phyloP scores from a whole-genome alignment of 129 eudicot species.

The Dittrichia graveolens region DNA sequence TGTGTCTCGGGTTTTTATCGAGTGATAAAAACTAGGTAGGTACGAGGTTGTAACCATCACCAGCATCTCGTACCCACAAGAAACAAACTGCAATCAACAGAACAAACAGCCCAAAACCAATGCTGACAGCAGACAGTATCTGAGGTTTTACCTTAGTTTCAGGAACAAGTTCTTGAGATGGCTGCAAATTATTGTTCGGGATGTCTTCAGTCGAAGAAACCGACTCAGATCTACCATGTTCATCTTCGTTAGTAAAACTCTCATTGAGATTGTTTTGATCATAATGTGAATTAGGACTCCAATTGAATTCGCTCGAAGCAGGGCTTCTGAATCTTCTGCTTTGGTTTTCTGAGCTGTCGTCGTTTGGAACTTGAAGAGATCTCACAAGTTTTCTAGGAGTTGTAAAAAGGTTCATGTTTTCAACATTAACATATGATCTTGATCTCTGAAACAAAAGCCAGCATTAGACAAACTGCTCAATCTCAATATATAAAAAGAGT shows the following conservation, averaged over 20 bases:
- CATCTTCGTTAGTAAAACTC: slow-evolving; percentile 32
- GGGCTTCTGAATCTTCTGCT: slow-evolving; percentile 55
- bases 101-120: slow-evolving; percentile 40
- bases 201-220: slow-evolving; percentile 68
- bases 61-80: slow-evolving; percentile 42
- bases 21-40: slow-evolving; percentile 57
- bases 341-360: slow-evolving; percentile 46
- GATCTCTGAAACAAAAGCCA: slow-evolving; percentile 52
- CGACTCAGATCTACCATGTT: slow-evolving; percentile 58
- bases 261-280: slow-evolving; percentile 38
- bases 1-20: background rate
- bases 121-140: slow-evolving; percentile 17
- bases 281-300: slow-evolving; percentile 48
- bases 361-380: slow-evolving; percentile 62
- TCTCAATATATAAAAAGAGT: background rate
- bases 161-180: slow-evolving; percentile 29
- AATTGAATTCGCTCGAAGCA: slow-evolving; percentile 36
- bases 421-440: slow-evolving; percentile 52
- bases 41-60: slow-evolving; percentile 48
- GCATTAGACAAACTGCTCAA: slow-evolving; percentile 7
- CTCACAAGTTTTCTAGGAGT: slow-evolving; percentile 57
- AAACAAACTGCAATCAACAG: slow-evolving; percentile 55
- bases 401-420: slow-evolving; percentile 54
- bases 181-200: slow-evolving; percentile 10
- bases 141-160: slow-evolving; percentile 23